phyloP scores from a whole-genome alignment of 2,329 filamentous ascomycete species.

The Ceratocystis cubensis region DNA sequence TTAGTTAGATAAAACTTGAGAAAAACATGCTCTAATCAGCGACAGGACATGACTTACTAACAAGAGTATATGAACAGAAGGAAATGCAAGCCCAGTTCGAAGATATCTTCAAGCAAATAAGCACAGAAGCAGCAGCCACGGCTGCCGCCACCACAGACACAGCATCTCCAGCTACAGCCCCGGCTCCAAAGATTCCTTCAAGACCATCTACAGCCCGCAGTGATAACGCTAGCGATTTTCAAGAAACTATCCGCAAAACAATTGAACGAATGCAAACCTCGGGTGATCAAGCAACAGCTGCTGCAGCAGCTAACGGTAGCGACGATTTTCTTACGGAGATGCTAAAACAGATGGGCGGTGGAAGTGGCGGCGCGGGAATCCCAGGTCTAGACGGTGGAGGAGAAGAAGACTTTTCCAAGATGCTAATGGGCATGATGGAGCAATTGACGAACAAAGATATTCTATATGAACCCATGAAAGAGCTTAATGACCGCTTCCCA shows the following conservation, averaged over 20 bases:
- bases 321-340: slow-evolving; percentile 76
- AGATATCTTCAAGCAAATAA: slow-evolving; percentile 60
- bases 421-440: slow-evolving; percentile 97
- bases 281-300: slow-evolving; percentile 71
- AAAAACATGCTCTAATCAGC: not conserved
- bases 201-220: slow-evolving; percentile 29
- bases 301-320: slow-evolving; percentile 55
- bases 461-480: slow-evolving; percentile 96
- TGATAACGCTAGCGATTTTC: slow-evolving; percentile 55
- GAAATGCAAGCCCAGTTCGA: slow-evolving; percentile 65
- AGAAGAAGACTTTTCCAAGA: slow-evolving; percentile 85
- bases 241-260: slow-evolving; percentile 81
- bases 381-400: slow-evolving; percentile 31
- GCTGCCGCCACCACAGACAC: slow-evolving; percentile 24
- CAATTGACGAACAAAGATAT: slow-evolving; percentile 98
- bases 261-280: slow-evolving; percentile 95
- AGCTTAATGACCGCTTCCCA: slow-evolving; percentile 84
- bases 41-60: not conserved
- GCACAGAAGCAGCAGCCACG: slow-evolving; percentile 27
- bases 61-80: slow-evolving; percentile 2
- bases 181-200: slow-evolving; percentile 30
- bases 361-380: slow-evolving; percentile 38
- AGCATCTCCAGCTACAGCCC: slow-evolving; percentile 23
- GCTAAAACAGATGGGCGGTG: slow-evolving; percentile 70
- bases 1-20: not conserved